Evolutionary conservation across 441 rosid species (phyloP).

Genomic region (Capsella rubella): DNA sequence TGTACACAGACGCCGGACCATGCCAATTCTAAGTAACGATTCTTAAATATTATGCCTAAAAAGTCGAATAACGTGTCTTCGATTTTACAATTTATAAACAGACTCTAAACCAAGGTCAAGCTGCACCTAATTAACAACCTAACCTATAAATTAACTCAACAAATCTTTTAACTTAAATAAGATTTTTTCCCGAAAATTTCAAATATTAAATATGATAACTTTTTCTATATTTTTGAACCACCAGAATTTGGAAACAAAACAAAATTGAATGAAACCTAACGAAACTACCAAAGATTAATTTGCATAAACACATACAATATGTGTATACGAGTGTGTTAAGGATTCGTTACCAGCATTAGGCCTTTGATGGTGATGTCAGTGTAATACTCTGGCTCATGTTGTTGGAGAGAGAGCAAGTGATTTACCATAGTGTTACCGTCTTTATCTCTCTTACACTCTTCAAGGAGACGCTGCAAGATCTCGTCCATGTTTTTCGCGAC

Average conservation of each 20-base stretch:
- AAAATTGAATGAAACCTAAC: neutral
- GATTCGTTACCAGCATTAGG: slow-evolving; percentile 47
- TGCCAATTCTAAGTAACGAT: neutral
- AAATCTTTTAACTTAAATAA: neutral
- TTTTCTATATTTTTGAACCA: neutral
- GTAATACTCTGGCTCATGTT: slow-evolving; percentile 54
- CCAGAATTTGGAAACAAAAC: neutral
- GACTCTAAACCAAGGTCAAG: too few species aligned
- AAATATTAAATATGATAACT: neutral
- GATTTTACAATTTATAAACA: neutral
- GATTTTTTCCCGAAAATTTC: neutral
- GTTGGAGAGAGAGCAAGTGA: slow-evolving; percentile 56
- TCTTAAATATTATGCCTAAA: neutral
- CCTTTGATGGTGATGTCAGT: slow-evolving; percentile 62
- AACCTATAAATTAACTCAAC: neutral
- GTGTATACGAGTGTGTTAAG: neutral
- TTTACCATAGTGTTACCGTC: slow-evolving; percentile 55
- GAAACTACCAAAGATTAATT: neutral
- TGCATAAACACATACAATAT: neutral
- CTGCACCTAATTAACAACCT: neutral
- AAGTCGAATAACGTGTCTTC: neutral
- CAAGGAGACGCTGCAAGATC: slow-evolving; percentile 54
- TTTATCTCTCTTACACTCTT: slow-evolving; percentile 46
- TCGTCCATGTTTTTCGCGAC: slow-evolving; percentile 44
- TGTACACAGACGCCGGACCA: too few species aligned